Evolutionary conservation across 805 yeast genomes (phyloP).

Genomic region (Lachancea sp.): DNA sequence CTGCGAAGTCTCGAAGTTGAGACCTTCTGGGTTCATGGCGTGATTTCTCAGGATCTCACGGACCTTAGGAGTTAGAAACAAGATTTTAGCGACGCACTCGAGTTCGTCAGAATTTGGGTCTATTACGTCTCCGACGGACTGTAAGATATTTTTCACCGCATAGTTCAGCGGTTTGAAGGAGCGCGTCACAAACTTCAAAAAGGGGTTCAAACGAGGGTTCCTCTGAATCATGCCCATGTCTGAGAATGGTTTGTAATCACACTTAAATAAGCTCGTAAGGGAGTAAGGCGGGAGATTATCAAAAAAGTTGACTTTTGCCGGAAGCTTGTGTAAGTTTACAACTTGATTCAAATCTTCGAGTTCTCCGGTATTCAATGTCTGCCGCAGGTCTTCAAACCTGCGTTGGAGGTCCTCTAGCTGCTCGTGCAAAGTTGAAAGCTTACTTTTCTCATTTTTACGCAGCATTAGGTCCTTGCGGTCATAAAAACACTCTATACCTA

Average conservation of each 20-base stretch:
- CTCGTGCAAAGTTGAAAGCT: constrained; percentile 1
- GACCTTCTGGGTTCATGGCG: constrained; percentile 3
- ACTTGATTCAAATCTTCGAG: background rate
- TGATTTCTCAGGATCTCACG: constrained; percentile 6
- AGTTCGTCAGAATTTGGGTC: constrained; percentile 6
- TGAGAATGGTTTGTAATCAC: constrained; percentile 9
- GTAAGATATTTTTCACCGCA: constrained; percentile 7
- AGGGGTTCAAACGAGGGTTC: constrained; percentile 6
- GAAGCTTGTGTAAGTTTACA: background rate
- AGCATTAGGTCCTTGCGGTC: constrained; percentile 3
- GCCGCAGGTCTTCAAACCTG: constrained; percentile 5
- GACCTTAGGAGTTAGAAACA: constrained; percentile 6
- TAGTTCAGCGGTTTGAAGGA: constrained; percentile 8
- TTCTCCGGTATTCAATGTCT: background rate
- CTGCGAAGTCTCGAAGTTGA: constrained; percentile 1
- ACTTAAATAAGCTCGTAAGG: constrained; percentile 2
- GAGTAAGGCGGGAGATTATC: constrained; percentile 3
- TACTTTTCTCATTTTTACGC: background rate
- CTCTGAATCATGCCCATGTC: constrained; percentile 9
- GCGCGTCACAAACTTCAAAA: constrained; percentile 7
- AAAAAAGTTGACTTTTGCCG: constrained; percentile 3
- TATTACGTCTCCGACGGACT: constrained; percentile 4
- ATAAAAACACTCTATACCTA: constrained; percentile 5
- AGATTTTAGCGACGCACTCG: constrained; percentile 6
- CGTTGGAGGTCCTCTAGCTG: constrained; percentile 6